Base-by-base conservation (phyloP, 352 stramenopile species). In the Globisporangium cylindrosporum region DNA sequence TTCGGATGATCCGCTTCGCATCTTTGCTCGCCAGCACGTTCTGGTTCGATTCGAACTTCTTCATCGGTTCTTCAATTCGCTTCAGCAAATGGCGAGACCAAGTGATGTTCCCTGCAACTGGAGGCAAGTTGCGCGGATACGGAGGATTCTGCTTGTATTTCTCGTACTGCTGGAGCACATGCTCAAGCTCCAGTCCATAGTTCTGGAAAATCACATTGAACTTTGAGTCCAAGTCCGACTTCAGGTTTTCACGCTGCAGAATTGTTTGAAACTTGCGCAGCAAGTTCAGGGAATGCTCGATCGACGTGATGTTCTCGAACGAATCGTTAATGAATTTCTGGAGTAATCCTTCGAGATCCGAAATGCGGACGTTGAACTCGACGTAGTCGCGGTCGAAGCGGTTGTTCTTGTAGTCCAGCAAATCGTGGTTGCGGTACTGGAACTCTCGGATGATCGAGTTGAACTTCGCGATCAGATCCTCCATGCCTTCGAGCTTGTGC, bases 121-220 rank as follows among this genome's bases (percentile, higher is more conserved):
- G 97, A 20, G 97, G 97, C 32, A 99, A 67, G 67, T 99, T 99
- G 7, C 97, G 90, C 27, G 96, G 92, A 46, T 99, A 98, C 20
- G 97, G 97, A 59, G 97, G 97, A 62, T 97, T 97, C 64, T 99
- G 93, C 73, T 99, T 99, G 77, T 99, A 92, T 71, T 98, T 98
- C 59, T 99, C 97, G 70, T 99, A 99, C 57, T 99, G 92, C 74
- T 99, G 91, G 58, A 99, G 86, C 3, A 99, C 97, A 68, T 98
- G 94, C 77, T 99, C 97, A 2, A 99, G 88, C 71, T 99, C 97
- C 24, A 98, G 74, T 4, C 97, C 97, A 69, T 99, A 99, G 74
- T 99, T 99, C 75, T 99, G 95, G 72, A 98, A 99, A 65, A 99
- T 99, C 54, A 99, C 97, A 75, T 98, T 99, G 58, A 99, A 97